These are phyloP conservation scores for Hordeum marinum DNA, from an alignment of 176 grass and related monocot species.

Conservation along the genomic window DNA sequence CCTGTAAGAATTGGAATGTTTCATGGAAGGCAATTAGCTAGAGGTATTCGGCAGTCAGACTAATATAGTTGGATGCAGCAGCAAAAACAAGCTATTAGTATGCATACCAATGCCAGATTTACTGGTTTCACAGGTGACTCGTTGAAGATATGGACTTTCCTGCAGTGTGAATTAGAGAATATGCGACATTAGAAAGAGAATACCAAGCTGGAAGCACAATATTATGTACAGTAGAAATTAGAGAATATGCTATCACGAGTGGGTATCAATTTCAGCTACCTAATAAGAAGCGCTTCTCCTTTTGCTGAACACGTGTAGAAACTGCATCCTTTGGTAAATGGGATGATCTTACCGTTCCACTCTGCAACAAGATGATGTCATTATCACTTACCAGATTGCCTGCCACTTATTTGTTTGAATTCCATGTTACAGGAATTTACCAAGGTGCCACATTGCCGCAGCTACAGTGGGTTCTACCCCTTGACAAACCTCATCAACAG, in stretches of 20 bases:
- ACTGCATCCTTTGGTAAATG: slow-evolving; percentile 67
- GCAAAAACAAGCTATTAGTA: neutral
- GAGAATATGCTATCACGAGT: neutral
- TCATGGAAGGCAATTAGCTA: slow-evolving; percentile 14
- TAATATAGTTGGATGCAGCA: slow-evolving; percentile 4
- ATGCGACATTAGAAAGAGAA: too few relatives aligned
- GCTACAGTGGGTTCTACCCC: slow-evolving; percentile 17
- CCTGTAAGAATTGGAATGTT: slow-evolving; percentile 53
- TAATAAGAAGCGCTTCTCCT: slow-evolving; percentile 38
- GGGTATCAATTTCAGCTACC: slow-evolving; percentile 33
- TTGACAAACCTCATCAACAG: slow-evolving; percentile 46
- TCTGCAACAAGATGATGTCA: slow-evolving; percentile 40
- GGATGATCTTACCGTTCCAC: slow-evolving; percentile 70
- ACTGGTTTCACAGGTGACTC: slow-evolving; percentile 60
- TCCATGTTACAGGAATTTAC: slow-evolving; percentile 27
- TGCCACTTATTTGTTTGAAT: neutral
- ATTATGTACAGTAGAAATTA: neutral
- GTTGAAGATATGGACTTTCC: slow-evolving; percentile 55
- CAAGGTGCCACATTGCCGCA: slow-evolving; percentile 74
- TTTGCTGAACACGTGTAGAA: slow-evolving; percentile 57
- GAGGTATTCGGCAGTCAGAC: slow-evolving; percentile 10
- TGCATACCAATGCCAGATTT: slow-evolving; percentile 49
- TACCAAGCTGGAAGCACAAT: neutral
- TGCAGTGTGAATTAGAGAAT: slow-evolving; percentile 1
- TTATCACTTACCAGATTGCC: neutral